phyloP scores from a whole-genome alignment of 148 eudicot species.

The Camellia lanceoleosa region DNA sequence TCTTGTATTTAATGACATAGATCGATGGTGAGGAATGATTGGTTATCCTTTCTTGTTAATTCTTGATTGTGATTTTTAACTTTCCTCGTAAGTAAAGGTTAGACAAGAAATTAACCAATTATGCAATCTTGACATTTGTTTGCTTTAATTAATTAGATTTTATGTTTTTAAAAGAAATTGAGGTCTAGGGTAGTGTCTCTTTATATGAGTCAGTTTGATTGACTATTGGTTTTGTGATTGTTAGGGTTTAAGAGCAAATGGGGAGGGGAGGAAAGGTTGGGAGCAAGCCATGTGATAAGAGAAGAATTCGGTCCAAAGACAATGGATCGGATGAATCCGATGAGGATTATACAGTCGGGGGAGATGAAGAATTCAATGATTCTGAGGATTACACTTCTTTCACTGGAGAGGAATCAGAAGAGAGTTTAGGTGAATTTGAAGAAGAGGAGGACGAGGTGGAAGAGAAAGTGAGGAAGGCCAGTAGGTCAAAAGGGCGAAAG shows the following conservation, averaged over 20 bases:
- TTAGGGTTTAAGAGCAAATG: slow-evolving; percentile 43
- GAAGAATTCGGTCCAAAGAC: slow-evolving; percentile 29
- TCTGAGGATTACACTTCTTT: slow-evolving; percentile 73
- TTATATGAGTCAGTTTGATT: slow-evolving; percentile 7
- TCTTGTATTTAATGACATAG: neutral
- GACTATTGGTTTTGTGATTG: slow-evolving; percentile 4
- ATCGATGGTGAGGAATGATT: slow-evolving; percentile 1
- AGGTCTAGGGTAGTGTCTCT: neutral
- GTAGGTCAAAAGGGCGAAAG: slow-evolving; percentile 34
- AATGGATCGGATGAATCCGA: slow-evolving; percentile 80
- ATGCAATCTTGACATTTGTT: neutral
- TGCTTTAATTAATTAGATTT: neutral
- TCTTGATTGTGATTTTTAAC: neutral
- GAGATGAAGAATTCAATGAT: slow-evolving; percentile 57
- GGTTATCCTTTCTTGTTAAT: neutral
- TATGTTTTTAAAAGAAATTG: neutral
- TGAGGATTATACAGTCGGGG: slow-evolving; percentile 79
- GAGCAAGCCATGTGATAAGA: slow-evolving; percentile 31
- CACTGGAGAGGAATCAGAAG: slow-evolving; percentile 73
- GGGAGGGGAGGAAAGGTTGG: slow-evolving; percentile 55
- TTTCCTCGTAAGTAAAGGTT: neutral
- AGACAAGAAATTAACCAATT: slow-evolving; percentile 1
- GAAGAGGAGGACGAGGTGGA: slow-evolving; percentile 33
- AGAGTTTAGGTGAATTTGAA: slow-evolving; percentile 41
- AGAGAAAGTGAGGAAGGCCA: slow-evolving; percentile 34